Evolutionary conservation across 2,329 filamentous ascomycete species (phyloP).

Genomic region (Botrytis porri): DNA sequence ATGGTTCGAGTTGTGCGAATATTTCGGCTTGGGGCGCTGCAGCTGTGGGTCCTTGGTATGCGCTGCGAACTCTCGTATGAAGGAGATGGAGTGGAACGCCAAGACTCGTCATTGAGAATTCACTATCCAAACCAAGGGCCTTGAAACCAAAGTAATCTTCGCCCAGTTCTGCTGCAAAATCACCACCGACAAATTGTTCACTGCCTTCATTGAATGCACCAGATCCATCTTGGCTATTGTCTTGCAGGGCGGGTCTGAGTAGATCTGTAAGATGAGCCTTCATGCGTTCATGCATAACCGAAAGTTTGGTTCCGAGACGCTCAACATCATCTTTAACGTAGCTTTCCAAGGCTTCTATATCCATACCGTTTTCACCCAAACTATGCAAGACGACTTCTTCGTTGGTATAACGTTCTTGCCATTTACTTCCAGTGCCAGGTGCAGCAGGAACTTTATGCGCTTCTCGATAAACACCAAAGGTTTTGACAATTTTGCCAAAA

Average conservation of each 20-base stretch:
- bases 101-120: slow-evolving; percentile 83
- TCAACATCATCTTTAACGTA: slow-evolving; percentile 96
- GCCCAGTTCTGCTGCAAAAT: slow-evolving; percentile 95
- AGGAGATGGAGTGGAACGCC: slow-evolving; percentile 92
- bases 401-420: slow-evolving; percentile 68
- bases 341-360: slow-evolving; percentile 74
- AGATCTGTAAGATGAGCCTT: slow-evolving; percentile 90
- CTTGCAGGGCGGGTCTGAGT: slow-evolving; percentile 80
- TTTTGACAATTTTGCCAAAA: slow-evolving; percentile 77
- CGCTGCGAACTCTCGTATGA: slow-evolving; percentile 83
- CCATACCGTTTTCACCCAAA: slow-evolving; percentile 77
- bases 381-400: slow-evolving; percentile 89
- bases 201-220: slow-evolving; percentile 94
- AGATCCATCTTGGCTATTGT: slow-evolving; percentile 77
- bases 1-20: slow-evolving; percentile 65
- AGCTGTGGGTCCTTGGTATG: slow-evolving; percentile 68
- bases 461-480: slow-evolving; percentile 79
- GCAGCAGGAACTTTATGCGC: slow-evolving; percentile 67
- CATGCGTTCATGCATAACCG: slow-evolving; percentile 89
- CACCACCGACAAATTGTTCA: slow-evolving; percentile 93
- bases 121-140: slow-evolving; percentile 85
- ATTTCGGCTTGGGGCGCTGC: slow-evolving; percentile 51
- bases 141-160: slow-evolving; percentile 99
- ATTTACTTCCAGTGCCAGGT: slow-evolving; percentile 41
- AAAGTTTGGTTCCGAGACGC: slow-evolving; percentile 73